A percentile compares a stretch with the other conserved stretches of the same genome.
Conservation (phyloP, 306 rosid genomes). For the Cucumis melo region DNA sequence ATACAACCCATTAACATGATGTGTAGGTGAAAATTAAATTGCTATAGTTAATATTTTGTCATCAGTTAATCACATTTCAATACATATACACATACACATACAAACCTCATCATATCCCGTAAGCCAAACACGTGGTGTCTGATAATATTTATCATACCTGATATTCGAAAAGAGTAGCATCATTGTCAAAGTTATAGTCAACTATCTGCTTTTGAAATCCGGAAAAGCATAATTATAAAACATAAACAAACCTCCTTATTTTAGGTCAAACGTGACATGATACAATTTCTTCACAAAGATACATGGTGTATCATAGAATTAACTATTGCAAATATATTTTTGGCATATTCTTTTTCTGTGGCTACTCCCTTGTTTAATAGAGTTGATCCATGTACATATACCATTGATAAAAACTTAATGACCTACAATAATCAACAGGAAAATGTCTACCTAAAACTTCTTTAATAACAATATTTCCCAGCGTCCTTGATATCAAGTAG, state of each 20-base stretch:
- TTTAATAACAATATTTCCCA: neutral
- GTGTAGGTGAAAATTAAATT: neutral
- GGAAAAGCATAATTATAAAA: neutral
- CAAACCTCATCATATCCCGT: slow-evolving; percentile 96
- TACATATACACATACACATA: neutral
- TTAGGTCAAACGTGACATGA: neutral
- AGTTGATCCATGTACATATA: neutral
- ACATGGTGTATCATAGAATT: neutral
- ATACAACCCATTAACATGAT: neutral
- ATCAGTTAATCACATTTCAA: neutral
- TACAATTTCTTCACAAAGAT: neutral
- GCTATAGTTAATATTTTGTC: neutral
- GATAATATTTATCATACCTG: slow-evolving; percentile 96
- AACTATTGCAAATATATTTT: neutral
- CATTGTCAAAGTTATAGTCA: neutral
- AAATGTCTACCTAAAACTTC: neutral
- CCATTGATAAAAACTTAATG: neutral
- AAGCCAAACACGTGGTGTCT: slow-evolving; percentile 98
- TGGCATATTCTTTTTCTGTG: neutral
- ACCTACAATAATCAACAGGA: neutral
- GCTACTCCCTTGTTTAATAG: neutral
- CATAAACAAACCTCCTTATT: neutral
- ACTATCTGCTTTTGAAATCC: neutral
- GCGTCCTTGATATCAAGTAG: neutral
- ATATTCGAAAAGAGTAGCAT: slow-evolving; percentile 1